These are phyloP conservation scores for Fusarium sp. DNA, from an alignment of 2,329 filamentous ascomycete genomes.

Conservation along the genomic window DNA sequence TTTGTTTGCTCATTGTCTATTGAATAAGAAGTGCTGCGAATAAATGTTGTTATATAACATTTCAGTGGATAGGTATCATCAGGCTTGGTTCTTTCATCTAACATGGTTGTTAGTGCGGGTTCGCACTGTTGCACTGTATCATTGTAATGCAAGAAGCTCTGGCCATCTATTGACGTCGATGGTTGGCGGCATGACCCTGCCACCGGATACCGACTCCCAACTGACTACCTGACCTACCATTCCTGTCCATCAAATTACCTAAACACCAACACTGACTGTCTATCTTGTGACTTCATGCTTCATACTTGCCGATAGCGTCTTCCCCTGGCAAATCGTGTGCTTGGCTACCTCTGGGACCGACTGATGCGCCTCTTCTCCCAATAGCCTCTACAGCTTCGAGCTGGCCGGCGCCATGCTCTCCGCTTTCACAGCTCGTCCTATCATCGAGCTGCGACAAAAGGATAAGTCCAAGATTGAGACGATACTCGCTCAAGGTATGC, in stretches of 20 bases:
- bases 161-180: constrained; percentile 45
- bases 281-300: not conserved
- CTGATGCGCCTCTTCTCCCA: constrained; percentile 44
- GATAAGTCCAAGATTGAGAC: constrained; percentile 98
- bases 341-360: not conserved
- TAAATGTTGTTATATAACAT: not conserved
- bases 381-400: constrained; percentile 48
- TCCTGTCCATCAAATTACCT: not conserved
- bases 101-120: not conserved
- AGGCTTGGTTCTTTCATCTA: no score
- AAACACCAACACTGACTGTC: not conserved
- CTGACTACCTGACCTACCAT: not conserved
- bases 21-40: not conserved
- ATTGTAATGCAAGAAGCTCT: constrained; percentile 34
- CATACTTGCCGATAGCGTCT: not conserved
- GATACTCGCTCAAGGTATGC: constrained; percentile 84
- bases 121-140: constrained; percentile 38
- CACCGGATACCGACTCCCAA: constrained; percentile 18
- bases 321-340: not conserved
- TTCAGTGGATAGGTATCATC: not conserved
- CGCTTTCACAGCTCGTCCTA: constrained; percentile 93
- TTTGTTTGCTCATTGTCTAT: not conserved
- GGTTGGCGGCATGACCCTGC: constrained; percentile 28
- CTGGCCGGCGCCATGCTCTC: constrained; percentile 80
- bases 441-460: constrained; percentile 94